A percentile compares a stretch with the other conserved stretches of the same genome.
Evolutionary conservation across 2,329 filamentous ascomycete genomes (phyloP).

Genomic region (Chaetomiaceae sp.): DNA sequence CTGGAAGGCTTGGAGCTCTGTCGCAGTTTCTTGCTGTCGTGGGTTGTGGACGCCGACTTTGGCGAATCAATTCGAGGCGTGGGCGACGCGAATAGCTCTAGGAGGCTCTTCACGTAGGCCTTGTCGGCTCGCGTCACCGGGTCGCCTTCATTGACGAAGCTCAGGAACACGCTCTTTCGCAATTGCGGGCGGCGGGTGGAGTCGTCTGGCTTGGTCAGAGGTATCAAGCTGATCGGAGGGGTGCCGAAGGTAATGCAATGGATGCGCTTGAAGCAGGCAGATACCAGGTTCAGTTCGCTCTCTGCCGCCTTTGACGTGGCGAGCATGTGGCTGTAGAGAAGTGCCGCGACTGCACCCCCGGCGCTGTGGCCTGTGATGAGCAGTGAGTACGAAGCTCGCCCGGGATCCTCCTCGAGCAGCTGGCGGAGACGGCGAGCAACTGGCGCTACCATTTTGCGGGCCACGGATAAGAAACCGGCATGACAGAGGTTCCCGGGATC

Average conservation of each 20-base stretch:
- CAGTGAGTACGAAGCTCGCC: slow-evolving; percentile 61
- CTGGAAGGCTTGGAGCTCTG: not conserved
- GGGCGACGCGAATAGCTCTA: slow-evolving; percentile 65
- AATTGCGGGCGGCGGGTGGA: slow-evolving; percentile 34
- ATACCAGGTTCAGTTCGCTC: slow-evolving; percentile 67
- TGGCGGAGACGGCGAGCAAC: slow-evolving; percentile 67
- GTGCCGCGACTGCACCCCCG: slow-evolving; percentile 74
- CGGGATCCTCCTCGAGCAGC: slow-evolving; percentile 67
- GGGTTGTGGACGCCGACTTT: slow-evolving; percentile 1
- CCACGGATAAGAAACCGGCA: slow-evolving; percentile 72
- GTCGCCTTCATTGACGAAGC: slow-evolving; percentile 83
- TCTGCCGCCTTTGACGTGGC: slow-evolving; percentile 47
- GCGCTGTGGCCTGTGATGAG: slow-evolving; percentile 84
- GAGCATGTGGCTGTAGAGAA: slow-evolving; percentile 81
- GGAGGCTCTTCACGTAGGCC: slow-evolving; percentile 66
- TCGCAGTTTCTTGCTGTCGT: slow-evolving; percentile 7
- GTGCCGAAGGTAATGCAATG: slow-evolving; percentile 86
- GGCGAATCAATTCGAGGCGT: slow-evolving; percentile 37
- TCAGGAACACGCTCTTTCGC: slow-evolving; percentile 68
- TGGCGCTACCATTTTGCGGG: slow-evolving; percentile 67
- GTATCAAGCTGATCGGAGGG: slow-evolving; percentile 69
- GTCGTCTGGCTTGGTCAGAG: slow-evolving; percentile 56
- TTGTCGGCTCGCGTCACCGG: slow-evolving; percentile 74
- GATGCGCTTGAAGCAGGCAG: slow-evolving; percentile 68
- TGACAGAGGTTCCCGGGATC: slow-evolving; percentile 75